Base-by-base conservation (phyloP, 345 rosid genomes). In the Dovyalis caffra region DNA sequence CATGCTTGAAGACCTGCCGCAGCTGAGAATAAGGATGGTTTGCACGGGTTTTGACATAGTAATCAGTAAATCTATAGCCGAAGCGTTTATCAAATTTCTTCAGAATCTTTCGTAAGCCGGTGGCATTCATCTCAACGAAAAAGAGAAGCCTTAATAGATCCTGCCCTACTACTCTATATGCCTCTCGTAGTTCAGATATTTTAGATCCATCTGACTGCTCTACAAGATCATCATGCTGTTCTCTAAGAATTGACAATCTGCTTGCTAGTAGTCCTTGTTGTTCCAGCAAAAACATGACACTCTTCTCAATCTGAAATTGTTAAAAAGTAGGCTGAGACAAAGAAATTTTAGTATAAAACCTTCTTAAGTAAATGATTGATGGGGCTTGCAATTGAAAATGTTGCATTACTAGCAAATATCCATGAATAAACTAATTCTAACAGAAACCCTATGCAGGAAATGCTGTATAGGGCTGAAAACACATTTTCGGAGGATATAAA, bases 21-120 rank as follows among this genome's bases (percentile, higher is more conserved):
- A 95, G 91, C 87, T 95, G 97, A 49, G 99, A 93, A 81, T 95
- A 93, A 68, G 99, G 99, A 86, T 95, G 99, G 81, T 93, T 88
- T 51, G 98, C 94, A 16, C 99, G 97, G 66, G 93, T 93, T 79
- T 88, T 95, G 75, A 95, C 96, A 73, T 93, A 90, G 80, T 89
- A 90, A 84, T 95, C 88, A 2, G 95, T 86, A 86, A 95, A 95
- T 83, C 89, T 89, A 84, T 89, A 93, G 68, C 90, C 97, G 84
- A 95, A 91, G 43, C 97, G 90, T 82, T 95, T 95, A 77, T 95
- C 98, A 40, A 95, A 95, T 78, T 95, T 95, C 83, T 95, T 95
- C 49, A 95, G 86, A 73, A 95, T 95, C 88, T 95, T 95, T 32
- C 98, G 90, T 73, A 95, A 87, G 78, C 98, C 99, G 78, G 87